Evolutionary conservation across 352 stramenopile genomes (phyloP).

Genomic region (Globisporangium emineosum): DNA sequence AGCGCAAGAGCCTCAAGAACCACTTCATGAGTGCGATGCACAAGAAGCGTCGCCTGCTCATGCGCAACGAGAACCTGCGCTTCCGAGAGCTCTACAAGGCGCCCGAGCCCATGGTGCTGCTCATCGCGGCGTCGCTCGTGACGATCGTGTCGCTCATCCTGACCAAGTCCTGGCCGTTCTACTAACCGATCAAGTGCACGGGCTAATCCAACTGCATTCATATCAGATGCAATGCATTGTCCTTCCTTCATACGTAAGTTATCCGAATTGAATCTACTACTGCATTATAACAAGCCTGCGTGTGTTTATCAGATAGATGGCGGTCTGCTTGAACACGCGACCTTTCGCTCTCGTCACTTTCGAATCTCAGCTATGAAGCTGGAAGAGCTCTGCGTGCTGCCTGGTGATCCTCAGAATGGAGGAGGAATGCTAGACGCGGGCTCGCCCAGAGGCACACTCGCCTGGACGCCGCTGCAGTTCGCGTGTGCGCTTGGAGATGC

Average conservation of each 20-base stretch:
- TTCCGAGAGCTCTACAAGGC: constrained; percentile 73
- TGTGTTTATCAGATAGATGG: background rate
- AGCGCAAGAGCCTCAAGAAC: constrained; percentile 27
- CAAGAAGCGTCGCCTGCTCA: constrained; percentile 59
- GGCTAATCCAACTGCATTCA: background rate
- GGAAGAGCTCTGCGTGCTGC: constrained; percentile 39
- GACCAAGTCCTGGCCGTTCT: constrained; percentile 79
- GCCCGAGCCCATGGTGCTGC: constrained; percentile 63
- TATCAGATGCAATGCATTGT: background rate
- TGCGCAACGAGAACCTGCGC: constrained; percentile 69
- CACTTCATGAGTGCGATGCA: constrained; percentile 48
- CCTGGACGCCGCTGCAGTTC: constrained; percentile 79
- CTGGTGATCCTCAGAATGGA: constrained; percentile 7
- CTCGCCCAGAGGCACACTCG: constrained; percentile 45
- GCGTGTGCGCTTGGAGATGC: constrained; percentile 66
- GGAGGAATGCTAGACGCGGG: constrained; percentile 44
- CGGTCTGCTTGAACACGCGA: background rate
- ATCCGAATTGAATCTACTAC: background rate
- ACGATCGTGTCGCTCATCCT: constrained; percentile 68
- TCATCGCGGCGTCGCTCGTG: constrained; percentile 43
- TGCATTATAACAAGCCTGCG: background rate
- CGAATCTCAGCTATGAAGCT: constrained; percentile 23
- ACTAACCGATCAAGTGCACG: constrained; percentile 27
- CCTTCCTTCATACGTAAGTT: background rate
- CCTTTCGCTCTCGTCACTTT: constrained; percentile 6